Evolutionary conservation across 2,329 filamentous ascomycete species (phyloP), one percentile per base, ranked within the genome.

Genomic region (Sporothrix protearum): DNA sequence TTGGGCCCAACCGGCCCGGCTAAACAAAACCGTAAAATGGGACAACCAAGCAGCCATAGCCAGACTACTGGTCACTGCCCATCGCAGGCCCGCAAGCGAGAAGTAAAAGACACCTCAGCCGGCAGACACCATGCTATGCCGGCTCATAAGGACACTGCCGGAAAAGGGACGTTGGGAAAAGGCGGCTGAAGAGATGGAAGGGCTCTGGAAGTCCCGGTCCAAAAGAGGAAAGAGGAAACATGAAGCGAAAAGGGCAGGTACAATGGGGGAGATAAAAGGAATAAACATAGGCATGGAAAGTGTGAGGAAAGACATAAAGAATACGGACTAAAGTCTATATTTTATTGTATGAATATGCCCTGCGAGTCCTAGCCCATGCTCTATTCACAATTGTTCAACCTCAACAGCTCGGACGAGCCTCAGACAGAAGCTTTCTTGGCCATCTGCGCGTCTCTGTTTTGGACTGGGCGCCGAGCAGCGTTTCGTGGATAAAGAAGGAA

Each of bases 201-300:
- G 22, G 14, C 59, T 69, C 67, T 69, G 67, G 67, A 69, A 59
- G 67, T 59, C 67, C 67, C 36, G 49, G 51, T 57, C 67, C 67
- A 47, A 69, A 69, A 59, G 45, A 39, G 68, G 39, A 69, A 59
- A 69, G 49, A 42, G 28, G 22, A n/a, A 45, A 30, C 2, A 22
- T 25, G 42, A 19, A 47, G 25, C 7, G 39, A 47, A 22, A 25
- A 8, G 61, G 61, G 25, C n/a, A 45, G 61, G 39, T 22, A 22
- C 39, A 64, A 64, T n/a, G 14, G 25, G 28, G 10, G 57, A n/a
- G n/a, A n/a, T 8, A 7, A 22, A 16, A 22, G 2, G 57, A 39
- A 36, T 28, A 45, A 45, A 45, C 10, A 19, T 16, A 45, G n/a
- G 6, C 3, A 14, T 16, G 59, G n/a, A 45, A 47, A 39, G 61